Percentiles rank a stretch among this genome's conserved stretches.
phyloP scores from a whole-genome alignment of 108 stramenopile genomes.

The Thalassiosira profunda region DNA sequence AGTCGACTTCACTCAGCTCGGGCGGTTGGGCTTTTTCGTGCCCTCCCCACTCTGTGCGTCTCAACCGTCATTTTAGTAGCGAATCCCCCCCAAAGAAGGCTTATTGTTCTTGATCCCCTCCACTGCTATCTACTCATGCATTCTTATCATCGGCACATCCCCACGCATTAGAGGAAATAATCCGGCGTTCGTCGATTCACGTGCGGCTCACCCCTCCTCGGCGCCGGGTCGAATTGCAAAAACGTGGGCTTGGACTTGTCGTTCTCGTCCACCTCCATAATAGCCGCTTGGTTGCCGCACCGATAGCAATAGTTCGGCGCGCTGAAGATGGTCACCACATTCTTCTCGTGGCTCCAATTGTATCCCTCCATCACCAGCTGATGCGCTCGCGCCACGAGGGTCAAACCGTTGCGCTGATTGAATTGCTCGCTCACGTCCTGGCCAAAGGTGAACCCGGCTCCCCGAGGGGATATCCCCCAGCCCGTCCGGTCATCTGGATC shows the following conservation, averaged over 20 bases:
- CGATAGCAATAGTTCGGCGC: conserved; percentile 99
- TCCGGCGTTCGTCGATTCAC: conserved; percentile 94
- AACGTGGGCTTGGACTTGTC: conserved; percentile 76
- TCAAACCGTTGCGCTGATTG: conserved; percentile 90
- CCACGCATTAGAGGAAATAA: conserved; percentile 96
- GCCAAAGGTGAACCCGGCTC: conserved; percentile 98
- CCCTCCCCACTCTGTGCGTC: too few relatives aligned
- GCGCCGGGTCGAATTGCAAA: conserved; percentile 97
- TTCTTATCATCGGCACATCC: too few relatives aligned
- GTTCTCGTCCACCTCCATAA: conserved; percentile 97
- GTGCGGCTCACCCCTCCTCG: conserved; percentile 96
- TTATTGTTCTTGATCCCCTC: too few relatives aligned
- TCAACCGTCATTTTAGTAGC: too few relatives aligned
- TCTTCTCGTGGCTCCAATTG: conserved; percentile 96
- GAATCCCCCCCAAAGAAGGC: too few relatives aligned
- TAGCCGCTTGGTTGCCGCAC: conserved; percentile 99
- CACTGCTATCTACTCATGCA: too few relatives aligned
- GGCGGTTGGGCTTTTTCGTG: too few relatives aligned
- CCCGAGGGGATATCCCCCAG: conserved; percentile 97
- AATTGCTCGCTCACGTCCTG: conserved; percentile 91
- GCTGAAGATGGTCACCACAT: conserved; percentile 97
- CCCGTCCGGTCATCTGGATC: conserved; percentile 98
- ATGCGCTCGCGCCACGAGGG: conserved; percentile 89
- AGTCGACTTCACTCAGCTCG: too few relatives aligned
- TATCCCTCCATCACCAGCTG: conserved; percentile 98